These are phyloP conservation scores for Circinella minor DNA, from an alignment of 371 early-diverging fungal genomes.

Conservation along the genomic window DNA sequence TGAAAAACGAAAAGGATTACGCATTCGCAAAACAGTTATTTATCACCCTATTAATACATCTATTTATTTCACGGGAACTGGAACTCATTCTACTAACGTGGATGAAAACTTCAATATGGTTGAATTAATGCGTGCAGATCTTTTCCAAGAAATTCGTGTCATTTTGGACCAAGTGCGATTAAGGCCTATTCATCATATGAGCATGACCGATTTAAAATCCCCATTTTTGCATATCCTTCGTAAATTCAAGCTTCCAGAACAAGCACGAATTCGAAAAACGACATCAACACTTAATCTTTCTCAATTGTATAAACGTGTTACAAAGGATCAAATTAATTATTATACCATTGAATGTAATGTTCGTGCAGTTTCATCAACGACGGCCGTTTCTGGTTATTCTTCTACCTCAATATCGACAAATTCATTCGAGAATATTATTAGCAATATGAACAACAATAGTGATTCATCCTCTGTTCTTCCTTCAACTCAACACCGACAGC, in stretches of 20 bases:
- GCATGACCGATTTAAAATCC: conserved; percentile 26
- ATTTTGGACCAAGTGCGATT: conserved; percentile 36
- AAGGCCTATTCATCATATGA: conserved; percentile 23
- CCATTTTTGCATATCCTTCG: conserved; percentile 38
- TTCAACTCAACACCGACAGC: not conserved
- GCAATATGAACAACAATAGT: conserved; percentile 3
- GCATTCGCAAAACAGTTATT: conserved; percentile 33
- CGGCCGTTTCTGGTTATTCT: conserved; percentile 21
- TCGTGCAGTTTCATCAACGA: conserved; percentile 34
- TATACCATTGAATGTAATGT: conserved; percentile 42
- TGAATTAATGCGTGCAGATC: conserved; percentile 36
- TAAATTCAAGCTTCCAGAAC: conserved; percentile 28
- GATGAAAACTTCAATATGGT: conserved; percentile 37
- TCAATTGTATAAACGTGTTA: conserved; percentile 39
- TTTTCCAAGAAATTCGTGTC: conserved; percentile 41
- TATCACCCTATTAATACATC: conserved; percentile 51
- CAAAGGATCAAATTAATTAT: conserved; percentile 46
- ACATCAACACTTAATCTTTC: conserved; percentile 40
- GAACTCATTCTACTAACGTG: conserved; percentile 34
- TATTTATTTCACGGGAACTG: conserved; percentile 42
- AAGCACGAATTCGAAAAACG: conserved; percentile 29
- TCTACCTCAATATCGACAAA: conserved; percentile 20
- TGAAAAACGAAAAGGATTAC: conserved; percentile 25
- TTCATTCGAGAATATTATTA: conserved; percentile 4
- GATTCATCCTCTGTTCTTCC: not conserved